Evolutionary conservation across 2,329 filamentous ascomycete genomes (phyloP).

Genomic region (Gaeumannomyces sp.): DNA sequence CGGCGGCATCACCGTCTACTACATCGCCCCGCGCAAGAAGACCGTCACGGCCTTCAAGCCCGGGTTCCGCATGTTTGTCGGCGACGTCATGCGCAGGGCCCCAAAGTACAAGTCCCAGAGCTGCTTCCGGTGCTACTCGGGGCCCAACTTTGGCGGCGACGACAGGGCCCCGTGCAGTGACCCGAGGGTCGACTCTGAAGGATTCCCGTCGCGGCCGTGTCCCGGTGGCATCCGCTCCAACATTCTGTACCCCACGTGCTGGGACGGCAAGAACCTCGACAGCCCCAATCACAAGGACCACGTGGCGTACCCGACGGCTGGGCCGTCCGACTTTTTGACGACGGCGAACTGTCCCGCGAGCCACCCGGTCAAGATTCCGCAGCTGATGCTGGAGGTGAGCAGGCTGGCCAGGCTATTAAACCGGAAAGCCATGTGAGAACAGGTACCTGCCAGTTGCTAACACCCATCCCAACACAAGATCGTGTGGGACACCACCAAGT

Average conservation of each 20-base stretch:
- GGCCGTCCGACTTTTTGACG: conserved; percentile 23
- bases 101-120: conserved; percentile 18
- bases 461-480: background rate
- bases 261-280: conserved; percentile 39
- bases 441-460: no score
- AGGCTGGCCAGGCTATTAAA: no score
- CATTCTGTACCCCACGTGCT: conserved; percentile 42
- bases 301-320: conserved; percentile 38
- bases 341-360: conserved; percentile 40
- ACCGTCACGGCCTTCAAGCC: conserved; percentile 31
- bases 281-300: conserved; percentile 35
- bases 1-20: conserved; percentile 33
- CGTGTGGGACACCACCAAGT: conserved; percentile 16
- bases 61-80: conserved; percentile 37
- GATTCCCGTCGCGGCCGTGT: conserved; percentile 6
- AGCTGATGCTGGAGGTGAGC: conserved; percentile 38
- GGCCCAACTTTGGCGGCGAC: conserved; percentile 23
- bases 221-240: conserved; percentile 40
- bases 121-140: conserved; percentile 30
- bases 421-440: no score
- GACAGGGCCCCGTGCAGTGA: conserved; percentile 13
- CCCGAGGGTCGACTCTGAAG: conserved; percentile 3
- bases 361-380: conserved; percentile 49
- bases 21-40: conserved; percentile 25
- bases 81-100: conserved; percentile 20